Percentiles rank a stretch among this genome's conserved stretches.
Evolutionary conservation across 495 filamentous ascomycete species (phyloP).

Genomic region (Aspergillus leporis): DNA sequence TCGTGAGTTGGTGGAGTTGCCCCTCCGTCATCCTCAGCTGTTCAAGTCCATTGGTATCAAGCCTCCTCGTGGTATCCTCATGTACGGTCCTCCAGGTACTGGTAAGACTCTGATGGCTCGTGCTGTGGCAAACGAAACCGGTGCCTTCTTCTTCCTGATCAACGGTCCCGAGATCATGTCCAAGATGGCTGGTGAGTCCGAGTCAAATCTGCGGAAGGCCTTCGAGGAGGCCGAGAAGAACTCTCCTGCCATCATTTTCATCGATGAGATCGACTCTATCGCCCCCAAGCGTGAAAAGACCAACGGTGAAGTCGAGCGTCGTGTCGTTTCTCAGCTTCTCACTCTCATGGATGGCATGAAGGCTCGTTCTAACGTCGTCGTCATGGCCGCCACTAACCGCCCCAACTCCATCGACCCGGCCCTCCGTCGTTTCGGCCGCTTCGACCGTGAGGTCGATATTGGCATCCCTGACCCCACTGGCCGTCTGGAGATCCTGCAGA

Average conservation of each 20-base stretch:
- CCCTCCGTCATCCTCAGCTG: conserved; percentile 92
- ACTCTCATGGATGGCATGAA: conserved; percentile 99
- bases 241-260: conserved; percentile 98
- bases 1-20: conserved; percentile 95
- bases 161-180: conserved; percentile 99
- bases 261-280: conserved; percentile 98
- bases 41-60: conserved; percentile 99
- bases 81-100: conserved; percentile 96
- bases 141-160: conserved; percentile 99
- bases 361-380: conserved; percentile 94
- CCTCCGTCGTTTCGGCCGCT: conserved; percentile 89
- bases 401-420: conserved; percentile 97
- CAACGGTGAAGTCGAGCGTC: conserved; percentile 97
- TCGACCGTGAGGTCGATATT: conserved; percentile 98
- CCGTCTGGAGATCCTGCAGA: conserved; percentile 97
- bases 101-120: conserved; percentile 99
- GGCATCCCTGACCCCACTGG: conserved; percentile 97
- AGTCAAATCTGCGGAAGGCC: conserved; percentile 94
- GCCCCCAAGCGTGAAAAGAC: conserved; percentile 99
- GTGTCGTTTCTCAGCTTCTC: conserved; percentile 95
- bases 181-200: conserved; percentile 99
- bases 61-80: conserved; percentile 95
- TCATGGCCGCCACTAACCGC: conserved; percentile 98
- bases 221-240: conserved; percentile 99
- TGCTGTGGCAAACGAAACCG: conserved; percentile 97